Evolutionary conservation across 305 asterid species (phyloP), one percentile per base, ranked within the genome.

Genomic region (Solanum hybrid): DNA sequence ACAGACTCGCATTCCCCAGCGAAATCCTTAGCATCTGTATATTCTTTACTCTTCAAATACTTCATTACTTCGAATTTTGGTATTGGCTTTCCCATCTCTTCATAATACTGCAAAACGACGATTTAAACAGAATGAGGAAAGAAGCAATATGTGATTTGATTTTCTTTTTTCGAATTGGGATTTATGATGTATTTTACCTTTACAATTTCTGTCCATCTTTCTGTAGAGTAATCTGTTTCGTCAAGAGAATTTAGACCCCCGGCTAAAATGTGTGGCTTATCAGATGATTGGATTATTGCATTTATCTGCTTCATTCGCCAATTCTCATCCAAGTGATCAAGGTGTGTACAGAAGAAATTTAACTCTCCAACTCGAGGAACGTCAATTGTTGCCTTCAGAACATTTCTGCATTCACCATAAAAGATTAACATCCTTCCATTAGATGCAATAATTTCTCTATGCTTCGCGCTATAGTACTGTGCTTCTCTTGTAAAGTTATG

Each of bases 1-100:
- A 97, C 99, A 9, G 99, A 92, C 86, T 97, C 99, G 72, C 98
- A 97, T 90, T 96, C 99, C n/a, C 99, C 99, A 4, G 98, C 96
- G 42, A 91, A 97, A 87, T 95, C 95, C 92, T 97, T 96, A 5
- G 99, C 98, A 88, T 97, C 99, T 8, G 94, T 89, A 93, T 97
- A 97, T 45, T 93, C 93, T 78, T 92, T 92, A 76, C 91, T 90
- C 96, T 96, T 97, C 88, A 96, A 92, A 90, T 94, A 84, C 92
- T 95, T 96, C 97, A 96, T 96, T 88, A 95, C 98, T 92, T 96
- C 98, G 26, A 89, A 93, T 40, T 95, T 95, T 17, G 99, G 99
- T 11, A 95, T 92, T 69, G 98, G 99, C 88, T 97, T 97, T 89
- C 99, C 99, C 93, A 97, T 94, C 91, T 96, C 99, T 90, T 95